A percentile compares a stretch with the other conserved stretches of the same genome.
Evolutionary conservation across 2,329 filamentous ascomycete species (phyloP).

Genomic region (Alternaria dauci): DNA sequence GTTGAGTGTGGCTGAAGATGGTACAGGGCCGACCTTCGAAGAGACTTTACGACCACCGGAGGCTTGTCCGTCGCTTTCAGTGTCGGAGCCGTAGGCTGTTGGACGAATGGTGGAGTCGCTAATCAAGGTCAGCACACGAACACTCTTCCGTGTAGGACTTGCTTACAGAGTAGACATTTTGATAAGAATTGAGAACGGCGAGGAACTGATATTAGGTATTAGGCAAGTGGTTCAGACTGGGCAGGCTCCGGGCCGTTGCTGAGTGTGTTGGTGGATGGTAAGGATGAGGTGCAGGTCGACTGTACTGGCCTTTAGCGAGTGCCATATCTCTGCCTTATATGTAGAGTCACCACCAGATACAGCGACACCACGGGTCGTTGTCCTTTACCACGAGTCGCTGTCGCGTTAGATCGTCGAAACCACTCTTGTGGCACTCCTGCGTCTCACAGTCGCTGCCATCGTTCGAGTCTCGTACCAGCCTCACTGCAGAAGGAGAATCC

Average conservation of each 20-base stretch:
- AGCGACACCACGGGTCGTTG: neutral
- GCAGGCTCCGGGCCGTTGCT: slow-evolving; percentile 23
- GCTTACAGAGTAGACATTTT: slow-evolving; percentile 45
- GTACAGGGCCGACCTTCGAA: slow-evolving; percentile 41
- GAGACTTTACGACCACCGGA: slow-evolving; percentile 49
- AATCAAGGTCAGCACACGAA: slow-evolving; percentile 8
- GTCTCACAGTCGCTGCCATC: slow-evolving; percentile 29
- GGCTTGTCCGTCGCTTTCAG: slow-evolving; percentile 53
- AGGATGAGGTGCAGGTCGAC: slow-evolving; percentile 36
- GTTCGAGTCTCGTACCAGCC: slow-evolving; percentile 34
- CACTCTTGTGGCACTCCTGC: slow-evolving; percentile 27
- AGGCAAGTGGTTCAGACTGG: neutral
- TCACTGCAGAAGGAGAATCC: neutral
- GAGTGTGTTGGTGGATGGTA: slow-evolving; percentile 14
- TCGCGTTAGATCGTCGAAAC: slow-evolving; percentile 27
- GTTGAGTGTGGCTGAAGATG: slow-evolving; percentile 51
- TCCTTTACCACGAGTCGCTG: neutral
- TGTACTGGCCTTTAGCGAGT: slow-evolving; percentile 29
- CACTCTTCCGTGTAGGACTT: neutral
- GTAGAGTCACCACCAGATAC: slow-evolving; percentile 10
- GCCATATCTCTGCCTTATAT: slow-evolving; percentile 37
- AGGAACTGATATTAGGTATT: slow-evolving; percentile 13
- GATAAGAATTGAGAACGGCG: neutral
- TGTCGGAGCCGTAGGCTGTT: slow-evolving; percentile 47
- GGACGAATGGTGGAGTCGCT: slow-evolving; percentile 43